Percentiles rank a stretch among this genome's conserved stretches.
phyloP scores from a whole-genome alignment of 768 basidiomycete genomes.

The Epithele typhae region DNA sequence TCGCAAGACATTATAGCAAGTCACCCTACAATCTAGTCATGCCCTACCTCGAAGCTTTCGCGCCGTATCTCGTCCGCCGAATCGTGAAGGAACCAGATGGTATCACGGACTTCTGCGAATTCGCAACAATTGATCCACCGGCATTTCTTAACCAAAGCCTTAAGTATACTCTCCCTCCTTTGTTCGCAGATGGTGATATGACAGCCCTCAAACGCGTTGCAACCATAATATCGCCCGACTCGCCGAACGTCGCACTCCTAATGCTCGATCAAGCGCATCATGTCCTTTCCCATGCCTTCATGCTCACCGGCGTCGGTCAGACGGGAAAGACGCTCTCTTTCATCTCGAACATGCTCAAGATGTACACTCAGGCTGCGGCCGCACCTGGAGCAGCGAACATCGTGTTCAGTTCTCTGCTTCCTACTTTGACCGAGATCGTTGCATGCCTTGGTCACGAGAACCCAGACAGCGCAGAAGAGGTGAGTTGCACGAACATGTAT shows the following conservation, averaged over 20 bases:
- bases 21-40: conserved; percentile 60
- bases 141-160: conserved; percentile 66
- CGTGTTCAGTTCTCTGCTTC: conserved; percentile 63
- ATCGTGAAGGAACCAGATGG: conserved; percentile 55
- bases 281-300: conserved; percentile 65
- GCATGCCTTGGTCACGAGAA: conserved; percentile 74
- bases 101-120: conserved; percentile 62
- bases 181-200: conserved; percentile 60
- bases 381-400: conserved; percentile 42
- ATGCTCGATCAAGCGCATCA: conserved; percentile 52
- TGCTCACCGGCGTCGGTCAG: conserved; percentile 48
- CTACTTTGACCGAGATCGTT: conserved; percentile 71
- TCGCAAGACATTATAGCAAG: conserved; percentile 58
- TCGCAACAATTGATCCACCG: conserved; percentile 50
- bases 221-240: conserved; percentile 26
- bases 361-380: conserved; percentile 34
- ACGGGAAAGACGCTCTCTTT: conserved; percentile 61
- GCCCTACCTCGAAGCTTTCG: conserved; percentile 66
- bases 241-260: conserved; percentile 50
- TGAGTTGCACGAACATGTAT: conserved; percentile 27
- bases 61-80: conserved; percentile 57
- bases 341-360: conserved; percentile 52
- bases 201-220: conserved; percentile 61
- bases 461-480: conserved; percentile 37
- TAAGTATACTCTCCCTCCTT: conserved; percentile 57